A percentile compares a stretch with the other conserved stretches of the same genome.
Conservation (phyloP, 139 green algal species). For the Astrephomene gubernaculifera region DNA sequence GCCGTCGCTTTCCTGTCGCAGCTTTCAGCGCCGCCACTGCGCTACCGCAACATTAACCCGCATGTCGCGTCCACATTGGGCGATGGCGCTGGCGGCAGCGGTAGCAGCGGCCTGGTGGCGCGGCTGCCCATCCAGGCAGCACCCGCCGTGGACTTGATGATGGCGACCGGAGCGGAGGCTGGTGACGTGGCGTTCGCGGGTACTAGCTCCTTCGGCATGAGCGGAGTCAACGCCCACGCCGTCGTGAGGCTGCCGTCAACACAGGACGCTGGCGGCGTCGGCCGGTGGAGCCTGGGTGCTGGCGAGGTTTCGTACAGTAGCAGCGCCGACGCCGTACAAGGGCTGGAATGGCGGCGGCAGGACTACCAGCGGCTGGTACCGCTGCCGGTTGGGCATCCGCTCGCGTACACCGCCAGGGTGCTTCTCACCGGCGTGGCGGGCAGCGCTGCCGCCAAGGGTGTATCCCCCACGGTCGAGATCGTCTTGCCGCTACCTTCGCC, state of each 20-base stretch:
- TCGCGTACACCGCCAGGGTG: constrained; percentile 48
- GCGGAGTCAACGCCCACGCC: constrained; percentile 86
- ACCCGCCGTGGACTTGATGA: not conserved
- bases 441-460: not conserved
- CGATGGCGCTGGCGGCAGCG: not conserved
- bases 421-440: not conserved
- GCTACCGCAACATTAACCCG: constrained; percentile 78
- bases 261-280: not conserved
- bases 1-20: constrained; percentile 57
- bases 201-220: constrained; percentile 91
- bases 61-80: constrained; percentile 66
- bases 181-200: constrained; percentile 45
- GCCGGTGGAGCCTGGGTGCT: not conserved
- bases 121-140: constrained; percentile 67
- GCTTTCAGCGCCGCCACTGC: constrained; percentile 61
- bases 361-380: constrained; percentile 55
- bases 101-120: not conserved
- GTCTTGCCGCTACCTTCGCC: constrained; percentile 31
- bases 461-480: constrained; percentile 28
- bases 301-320: not conserved
- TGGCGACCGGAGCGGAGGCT: not conserved
- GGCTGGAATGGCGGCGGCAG: constrained; percentile 30
- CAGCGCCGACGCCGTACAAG: not conserved
- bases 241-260: constrained; percentile 58
- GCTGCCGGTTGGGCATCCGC: constrained; percentile 64